Conservation (phyloP, 2,329 filamentous ascomycete species). For the Thielaviopsis euricoi region DNA sequence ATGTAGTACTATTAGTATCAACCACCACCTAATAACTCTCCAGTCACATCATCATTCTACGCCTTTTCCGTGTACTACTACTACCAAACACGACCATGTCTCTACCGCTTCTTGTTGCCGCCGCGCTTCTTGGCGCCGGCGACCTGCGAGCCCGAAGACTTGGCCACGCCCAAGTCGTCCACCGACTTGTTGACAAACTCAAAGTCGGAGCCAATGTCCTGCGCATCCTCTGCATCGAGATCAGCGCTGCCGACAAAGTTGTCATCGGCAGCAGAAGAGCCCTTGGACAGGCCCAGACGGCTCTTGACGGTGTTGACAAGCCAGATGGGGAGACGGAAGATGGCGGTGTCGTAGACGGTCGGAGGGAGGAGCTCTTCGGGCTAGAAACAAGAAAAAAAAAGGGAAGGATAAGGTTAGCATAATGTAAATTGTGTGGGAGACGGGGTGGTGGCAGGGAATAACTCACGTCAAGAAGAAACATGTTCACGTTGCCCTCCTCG, state of each 20-base stretch:
- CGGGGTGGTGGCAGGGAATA: not conserved
- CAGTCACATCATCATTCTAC: no score
- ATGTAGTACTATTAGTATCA: no score
- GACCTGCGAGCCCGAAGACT: conserved; percentile 31
- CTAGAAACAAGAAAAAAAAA: conserved; percentile 34
- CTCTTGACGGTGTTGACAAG: conserved; percentile 37
- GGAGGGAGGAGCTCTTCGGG: conserved; percentile 64
- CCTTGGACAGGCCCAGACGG: conserved; percentile 22
- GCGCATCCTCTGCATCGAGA: conserved; percentile 21
- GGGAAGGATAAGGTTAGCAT: conserved; percentile 15
- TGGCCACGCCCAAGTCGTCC: conserved; percentile 35
- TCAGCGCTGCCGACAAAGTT: conserved; percentile 10
- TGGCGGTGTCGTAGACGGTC: conserved; percentile 63
- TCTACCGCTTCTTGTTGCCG: conserved; percentile 37
- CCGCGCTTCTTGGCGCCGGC: conserved; percentile 32
- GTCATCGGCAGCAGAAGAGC: not conserved
- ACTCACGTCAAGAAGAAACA: conserved; percentile 79
- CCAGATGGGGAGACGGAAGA: conserved; percentile 65
- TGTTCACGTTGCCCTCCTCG: conserved; percentile 66
- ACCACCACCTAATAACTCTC: no score
- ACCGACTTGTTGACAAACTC: conserved; percentile 46
- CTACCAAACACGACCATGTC: not conserved
- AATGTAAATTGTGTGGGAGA: not conserved
- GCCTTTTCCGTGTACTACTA: no score
- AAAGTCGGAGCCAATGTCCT: conserved; percentile 37